These are phyloP conservation scores for Eurotiales sp. DNA, from an alignment of 2,329 filamentous ascomycete genomes.

Conservation along the genomic window DNA sequence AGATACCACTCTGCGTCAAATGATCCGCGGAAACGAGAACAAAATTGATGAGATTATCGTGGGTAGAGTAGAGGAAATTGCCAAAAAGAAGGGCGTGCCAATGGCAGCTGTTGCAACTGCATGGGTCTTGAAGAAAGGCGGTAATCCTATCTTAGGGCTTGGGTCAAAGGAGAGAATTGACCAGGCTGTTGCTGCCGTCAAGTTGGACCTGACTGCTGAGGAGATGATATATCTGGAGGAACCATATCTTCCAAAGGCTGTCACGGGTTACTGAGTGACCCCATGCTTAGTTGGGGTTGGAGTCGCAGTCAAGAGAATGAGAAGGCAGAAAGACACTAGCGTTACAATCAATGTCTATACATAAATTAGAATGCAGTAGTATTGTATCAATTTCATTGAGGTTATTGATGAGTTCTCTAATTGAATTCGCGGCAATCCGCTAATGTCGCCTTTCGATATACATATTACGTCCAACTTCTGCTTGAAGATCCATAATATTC, in stretches of 20 bases:
- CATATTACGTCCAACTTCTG: too few relatives aligned
- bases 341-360: too few relatives aligned
- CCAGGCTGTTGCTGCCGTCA: conserved; percentile 52
- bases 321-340: too few relatives aligned
- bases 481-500: too few relatives aligned
- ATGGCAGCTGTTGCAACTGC: conserved; percentile 64
- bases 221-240: conserved; percentile 62
- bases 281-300: too few relatives aligned
- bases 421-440: too few relatives aligned
- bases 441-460: too few relatives aligned
- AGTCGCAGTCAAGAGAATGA: too few relatives aligned
- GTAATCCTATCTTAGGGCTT: conserved; percentile 61
- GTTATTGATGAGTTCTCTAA: too few relatives aligned
- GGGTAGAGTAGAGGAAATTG: conserved; percentile 55
- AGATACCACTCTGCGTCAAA: conserved; percentile 39
- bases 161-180: conserved; percentile 57
- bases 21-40: conserved; percentile 40
- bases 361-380: too few relatives aligned
- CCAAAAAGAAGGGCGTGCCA: conserved; percentile 53
- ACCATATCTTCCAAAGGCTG: conserved; percentile 57
- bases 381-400: too few relatives aligned
- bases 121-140: conserved; percentile 55
- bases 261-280: too few relatives aligned
- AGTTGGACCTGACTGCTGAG: conserved; percentile 51
- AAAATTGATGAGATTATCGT: conserved; percentile 53